Evolutionary conservation across 2,329 filamentous ascomycete species (phyloP), one percentile per base, ranked within the genome.

Genomic region (Aspergillus ochraceus): DNA sequence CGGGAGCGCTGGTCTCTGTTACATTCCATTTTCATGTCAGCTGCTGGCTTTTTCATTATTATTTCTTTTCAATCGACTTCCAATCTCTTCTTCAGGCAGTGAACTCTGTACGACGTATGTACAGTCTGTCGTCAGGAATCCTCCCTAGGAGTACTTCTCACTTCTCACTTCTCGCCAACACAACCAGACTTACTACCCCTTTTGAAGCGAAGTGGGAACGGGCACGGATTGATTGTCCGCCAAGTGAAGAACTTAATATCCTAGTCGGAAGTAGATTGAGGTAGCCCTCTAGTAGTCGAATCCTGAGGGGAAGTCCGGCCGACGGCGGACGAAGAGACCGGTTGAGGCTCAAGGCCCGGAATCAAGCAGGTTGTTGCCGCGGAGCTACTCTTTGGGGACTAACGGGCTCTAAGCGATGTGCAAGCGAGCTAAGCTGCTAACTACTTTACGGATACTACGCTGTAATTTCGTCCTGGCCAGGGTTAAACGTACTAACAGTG

Each of bases 371-470:
- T 11, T 47, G 11, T 47, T 47, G 19, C 19, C 45, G 45, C 45
- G 45, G 22, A 47, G 45, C 45, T 47, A 22, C 19, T 20, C 17
- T 46, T 26, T 26, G 26, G 26, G 36, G 14, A 39, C 36, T 39
- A 39, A 17, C 36, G 14, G 36, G 14, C 42, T 29, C 45, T 54
- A 58, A 30, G 49, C 39, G 36, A 60, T 47, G 45, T 60, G 55
- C 59, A 58, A 60, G 59, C 59, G 55, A 58, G 55, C 49, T 53
- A 30, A 47, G 24, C 24, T 47, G 55, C 24, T 24, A 24, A 24
- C 24, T 56, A 45, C 30, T 14, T 29, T 2, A 29, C 26, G 26
- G 26, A 29, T 29, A 29, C 26, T 29, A 29, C 26, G 26, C 26
- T 29, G 26, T 29, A 29, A 29, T 29, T 29, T 29, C 26, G 26